A percentile compares a stretch with the other conserved stretches of the same genome.
Evolutionary conservation across 2,329 filamentous ascomycete species (phyloP).

Genomic region (Neoascochyta sp.): DNA sequence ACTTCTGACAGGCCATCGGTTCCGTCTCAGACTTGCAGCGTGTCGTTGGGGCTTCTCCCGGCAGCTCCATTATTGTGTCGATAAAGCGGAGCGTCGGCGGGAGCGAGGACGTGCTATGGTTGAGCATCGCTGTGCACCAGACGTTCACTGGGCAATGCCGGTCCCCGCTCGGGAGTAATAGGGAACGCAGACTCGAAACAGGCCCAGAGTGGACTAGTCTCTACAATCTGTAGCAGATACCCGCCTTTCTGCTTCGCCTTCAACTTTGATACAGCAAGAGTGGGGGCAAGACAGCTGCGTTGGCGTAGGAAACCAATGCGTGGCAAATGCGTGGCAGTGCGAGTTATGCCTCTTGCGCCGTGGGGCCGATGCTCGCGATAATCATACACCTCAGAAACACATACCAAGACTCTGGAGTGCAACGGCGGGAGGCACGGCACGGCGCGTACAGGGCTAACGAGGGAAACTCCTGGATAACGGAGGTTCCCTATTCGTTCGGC

Average conservation of each 20-base stretch:
- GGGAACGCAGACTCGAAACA: too few relatives aligned
- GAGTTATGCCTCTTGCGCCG: too few relatives aligned
- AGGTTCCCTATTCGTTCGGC: too few relatives aligned
- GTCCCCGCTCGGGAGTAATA: too few relatives aligned
- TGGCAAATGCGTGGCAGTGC: too few relatives aligned
- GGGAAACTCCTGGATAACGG: too few relatives aligned
- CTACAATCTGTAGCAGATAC: constrained; percentile 17
- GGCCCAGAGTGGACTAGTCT: constrained; percentile 17
- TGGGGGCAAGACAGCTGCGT: constrained; percentile 15
- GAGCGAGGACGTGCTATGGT: constrained; percentile 12
- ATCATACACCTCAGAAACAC: constrained; percentile 31
- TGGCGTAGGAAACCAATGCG: too few relatives aligned
- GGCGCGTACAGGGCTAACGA: too few relatives aligned
- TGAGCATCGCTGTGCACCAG: constrained; percentile 19
- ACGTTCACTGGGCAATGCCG: too few relatives aligned
- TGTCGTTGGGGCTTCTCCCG: too few relatives aligned
- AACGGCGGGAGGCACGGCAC: constrained; percentile 22
- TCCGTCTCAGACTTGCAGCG: constrained; percentile 13
- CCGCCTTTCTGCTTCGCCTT: constrained; percentile 11
- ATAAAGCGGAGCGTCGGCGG: constrained; percentile 5
- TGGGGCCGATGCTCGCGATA: constrained; percentile 23
- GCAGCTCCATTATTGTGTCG: constrained; percentile 11
- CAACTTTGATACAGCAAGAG: constrained; percentile 20
- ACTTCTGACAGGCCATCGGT: constrained; percentile 3
- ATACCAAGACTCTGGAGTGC: constrained; percentile 14